Base-by-base conservation (phyloP, 192 early-diverging fungal species). In the Coemansia sp. region DNA sequence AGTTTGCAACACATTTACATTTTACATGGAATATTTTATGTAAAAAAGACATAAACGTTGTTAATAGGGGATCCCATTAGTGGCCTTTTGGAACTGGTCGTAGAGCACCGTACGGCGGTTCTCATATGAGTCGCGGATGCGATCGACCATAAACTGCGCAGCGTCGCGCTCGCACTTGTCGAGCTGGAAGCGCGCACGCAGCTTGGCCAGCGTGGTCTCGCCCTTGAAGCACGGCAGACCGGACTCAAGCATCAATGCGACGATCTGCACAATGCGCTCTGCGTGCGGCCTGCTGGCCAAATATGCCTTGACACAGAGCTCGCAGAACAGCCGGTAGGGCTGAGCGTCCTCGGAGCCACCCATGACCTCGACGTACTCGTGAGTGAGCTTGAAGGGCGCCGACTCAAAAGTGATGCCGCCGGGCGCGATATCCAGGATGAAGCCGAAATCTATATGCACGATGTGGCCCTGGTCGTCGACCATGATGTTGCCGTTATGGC, bases 401-500 rank as follows among this genome's bases (percentile, higher is more conserved):
- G 84, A 90, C 73, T 99, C 97, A 62, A 99, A 91, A 17, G 84
- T 93, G 53, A 92, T 90, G 12, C 97, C 97, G 62, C 97, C 97
- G 10, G 96, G 95, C n/a, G 94, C 90, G 69, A 99, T 98, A 54
- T 95, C 93, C 45, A 99, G 82, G 59, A 99, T 96, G 68, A 98
- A 99, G 14, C 97, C 97, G 65, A 99, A 99, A 73, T 99, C 96
- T 58, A 99, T 97, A 75, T 99, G 97, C 65, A 99, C 81, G 23
- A 98, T 87, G 68, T 99, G 94, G 0, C 97, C 97, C 56, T 91
- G 82, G 55, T 92, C 86, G 58, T 99, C 97, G 56, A 98, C 84
- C 97, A 99, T 98, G 62, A 99, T 97, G 79, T 98, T 98, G 48
- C 96, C 96, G 76, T 98, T 98, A 71, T 98, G 96, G 21, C 96